Evolutionary conservation across 768 basidiomycete genomes (phyloP).

Genomic region (Panellus pusillus): DNA sequence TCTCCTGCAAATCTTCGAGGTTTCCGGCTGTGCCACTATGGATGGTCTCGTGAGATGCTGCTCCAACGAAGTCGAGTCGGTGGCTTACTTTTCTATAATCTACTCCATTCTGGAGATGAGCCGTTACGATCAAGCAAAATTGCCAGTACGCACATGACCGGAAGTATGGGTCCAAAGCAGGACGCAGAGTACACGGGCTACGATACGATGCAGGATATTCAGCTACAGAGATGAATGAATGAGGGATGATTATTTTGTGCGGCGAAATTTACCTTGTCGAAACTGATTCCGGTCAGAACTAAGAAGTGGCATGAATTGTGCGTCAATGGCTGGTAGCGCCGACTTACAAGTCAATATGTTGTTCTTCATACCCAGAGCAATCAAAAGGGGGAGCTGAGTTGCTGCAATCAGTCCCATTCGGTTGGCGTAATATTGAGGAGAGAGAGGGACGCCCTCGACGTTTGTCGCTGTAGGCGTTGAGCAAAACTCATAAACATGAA

Average conservation of each 20-base stretch:
- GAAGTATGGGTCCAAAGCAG: slow-evolving; percentile 51
- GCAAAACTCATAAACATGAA: background rate
- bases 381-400: slow-evolving; percentile 54
- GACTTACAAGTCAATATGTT: slow-evolving; percentile 46
- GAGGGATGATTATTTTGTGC: background rate
- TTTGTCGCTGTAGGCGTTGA: slow-evolving; percentile 30
- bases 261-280: slow-evolving; percentile 33
- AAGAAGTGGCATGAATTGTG: background rate
- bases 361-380: slow-evolving; percentile 61
- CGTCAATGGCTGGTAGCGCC: background rate
- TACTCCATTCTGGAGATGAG: background rate
- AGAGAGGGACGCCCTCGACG: slow-evolving; percentile 30
- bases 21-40: slow-evolving; percentile 17
- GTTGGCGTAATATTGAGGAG: slow-evolving; percentile 41
- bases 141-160: slow-evolving; percentile 37
- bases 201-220: slow-evolving; percentile 46
- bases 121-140: background rate
- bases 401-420: slow-evolving; percentile 44
- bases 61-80: slow-evolving; percentile 5
- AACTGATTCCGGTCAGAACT: slow-evolving; percentile 56
- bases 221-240: slow-evolving; percentile 32
- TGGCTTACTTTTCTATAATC: slow-evolving; percentile 13
- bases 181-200: slow-evolving; percentile 45
- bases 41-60: background rate
- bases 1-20: slow-evolving; percentile 13